phyloP scores from a whole-genome alignment of 176 grass and related monocot genomes.

The Miscanthus lutarioriparius region DNA sequence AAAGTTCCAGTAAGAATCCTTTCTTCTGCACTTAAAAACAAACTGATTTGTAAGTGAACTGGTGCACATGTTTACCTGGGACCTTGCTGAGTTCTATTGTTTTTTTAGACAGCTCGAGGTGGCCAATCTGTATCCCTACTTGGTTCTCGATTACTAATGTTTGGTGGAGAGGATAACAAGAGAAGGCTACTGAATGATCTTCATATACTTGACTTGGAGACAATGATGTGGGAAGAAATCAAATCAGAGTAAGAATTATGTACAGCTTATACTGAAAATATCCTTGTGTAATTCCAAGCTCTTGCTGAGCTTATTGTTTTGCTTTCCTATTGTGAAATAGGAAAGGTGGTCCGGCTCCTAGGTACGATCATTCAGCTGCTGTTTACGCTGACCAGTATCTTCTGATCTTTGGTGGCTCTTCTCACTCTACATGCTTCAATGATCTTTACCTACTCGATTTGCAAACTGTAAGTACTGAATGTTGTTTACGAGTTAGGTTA shows the following conservation, averaged over 20 bases:
- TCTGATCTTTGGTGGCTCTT: conserved; percentile 94
- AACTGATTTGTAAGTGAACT: neutral
- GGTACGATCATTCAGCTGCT: conserved; percentile 83
- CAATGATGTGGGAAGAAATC: conserved; percentile 92
- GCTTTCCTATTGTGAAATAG: conserved; percentile 53
- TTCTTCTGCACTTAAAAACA: conserved; percentile 24
- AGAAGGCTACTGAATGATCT: conserved; percentile 81
- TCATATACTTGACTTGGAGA: conserved; percentile 89
- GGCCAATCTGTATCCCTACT: conserved; percentile 79
- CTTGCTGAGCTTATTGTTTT: neutral
- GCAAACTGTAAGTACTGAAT: conserved; percentile 58
- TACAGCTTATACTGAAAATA: conserved; percentile 31
- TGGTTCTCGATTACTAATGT: conserved; percentile 80
- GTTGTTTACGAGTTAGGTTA: conserved; percentile 10
- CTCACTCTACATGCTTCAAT: conserved; percentile 91
- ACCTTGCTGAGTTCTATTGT: conserved; percentile 26
- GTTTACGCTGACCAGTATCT: conserved; percentile 83
- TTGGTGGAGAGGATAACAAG: conserved; percentile 92
- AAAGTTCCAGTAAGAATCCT: conserved; percentile 71
- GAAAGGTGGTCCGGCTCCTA: conserved; percentile 67
- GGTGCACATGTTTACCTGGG: neutral
- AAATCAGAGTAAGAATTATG: conserved; percentile 58
- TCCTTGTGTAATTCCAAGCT: conserved; percentile 1
- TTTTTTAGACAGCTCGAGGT: conserved; percentile 64
- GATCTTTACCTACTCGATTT: conserved; percentile 91